These are phyloP conservation scores for Leishmania turanica DNA, from an alignment of 208 protist species.

Conservation along the genomic window DNA sequence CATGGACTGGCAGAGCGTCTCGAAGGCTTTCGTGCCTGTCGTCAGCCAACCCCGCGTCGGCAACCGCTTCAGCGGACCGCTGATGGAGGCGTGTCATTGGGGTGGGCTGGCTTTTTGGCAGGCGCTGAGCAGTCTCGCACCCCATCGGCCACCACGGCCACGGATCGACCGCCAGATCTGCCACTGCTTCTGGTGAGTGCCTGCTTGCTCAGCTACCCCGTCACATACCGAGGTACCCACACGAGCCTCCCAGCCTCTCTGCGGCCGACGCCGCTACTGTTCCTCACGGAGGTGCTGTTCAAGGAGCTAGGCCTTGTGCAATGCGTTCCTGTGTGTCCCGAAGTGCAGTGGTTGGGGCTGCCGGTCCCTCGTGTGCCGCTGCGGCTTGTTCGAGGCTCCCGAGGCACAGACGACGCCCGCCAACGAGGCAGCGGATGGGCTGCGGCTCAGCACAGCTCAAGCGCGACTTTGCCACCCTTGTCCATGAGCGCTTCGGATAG, in stretches of 20 bases:
- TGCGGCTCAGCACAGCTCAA: slow-evolving; percentile 3
- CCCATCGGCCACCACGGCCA: background rate
- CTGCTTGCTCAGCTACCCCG: slow-evolving; percentile 62
- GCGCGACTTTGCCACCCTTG: background rate
- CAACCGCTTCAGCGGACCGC: background rate
- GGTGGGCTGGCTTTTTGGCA: background rate
- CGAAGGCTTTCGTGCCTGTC: slow-evolving; percentile 16
- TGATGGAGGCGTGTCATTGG: background rate
- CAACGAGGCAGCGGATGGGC: background rate
- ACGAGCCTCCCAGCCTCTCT: slow-evolving; percentile 1
- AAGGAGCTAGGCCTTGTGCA: slow-evolving; percentile 30
- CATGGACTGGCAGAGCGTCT: slow-evolving; percentile 15
- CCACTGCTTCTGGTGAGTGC: slow-evolving; percentile 69
- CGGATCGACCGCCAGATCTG: background rate
- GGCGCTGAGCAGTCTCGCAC: background rate
- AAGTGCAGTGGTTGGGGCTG: slow-evolving; percentile 75
- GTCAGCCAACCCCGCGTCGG: slow-evolving; percentile 18
- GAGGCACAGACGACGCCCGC: background rate
- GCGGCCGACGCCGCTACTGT: slow-evolving; percentile 33
- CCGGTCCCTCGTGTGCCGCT: slow-evolving; percentile 59
- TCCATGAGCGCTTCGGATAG: background rate
- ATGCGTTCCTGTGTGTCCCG: slow-evolving; percentile 73
- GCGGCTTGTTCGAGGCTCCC: slow-evolving; percentile 27
- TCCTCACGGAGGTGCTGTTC: slow-evolving; percentile 52
- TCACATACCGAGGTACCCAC: slow-evolving; percentile 50